phyloP scores from a whole-genome alignment of 2,329 filamentous ascomycete species.

The Fusarium sp. region DNA sequence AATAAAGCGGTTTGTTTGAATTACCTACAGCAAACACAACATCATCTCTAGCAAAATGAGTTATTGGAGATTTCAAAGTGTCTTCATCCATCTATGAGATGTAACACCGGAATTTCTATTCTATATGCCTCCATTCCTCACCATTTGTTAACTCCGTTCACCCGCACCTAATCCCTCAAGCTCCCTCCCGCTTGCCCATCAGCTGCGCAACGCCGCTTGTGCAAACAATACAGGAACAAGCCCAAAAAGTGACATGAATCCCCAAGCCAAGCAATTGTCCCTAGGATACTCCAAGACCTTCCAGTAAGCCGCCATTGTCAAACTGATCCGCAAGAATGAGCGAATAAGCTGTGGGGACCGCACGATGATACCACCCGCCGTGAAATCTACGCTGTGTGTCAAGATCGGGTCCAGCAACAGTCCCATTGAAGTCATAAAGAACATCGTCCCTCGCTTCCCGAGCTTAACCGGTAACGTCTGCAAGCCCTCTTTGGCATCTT shows the following conservation, averaged over 20 bases:
- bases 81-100: neutral
- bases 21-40: no score
- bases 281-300: constrained; percentile 21
- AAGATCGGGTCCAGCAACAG: constrained; percentile 11
- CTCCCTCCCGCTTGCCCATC: neutral
- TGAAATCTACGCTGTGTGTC: constrained; percentile 14
- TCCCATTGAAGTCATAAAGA: constrained; percentile 1
- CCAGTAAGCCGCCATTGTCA: constrained; percentile 27
- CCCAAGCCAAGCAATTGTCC: constrained; percentile 26
- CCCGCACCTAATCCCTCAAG: neutral
- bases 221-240: constrained; percentile 22
- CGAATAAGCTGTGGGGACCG: neutral
- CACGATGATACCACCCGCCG: neutral
- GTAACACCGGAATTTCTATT: neutral
- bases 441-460: constrained; percentile 22
- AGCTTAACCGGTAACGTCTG: constrained; percentile 27
- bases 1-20: no score
- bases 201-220: constrained; percentile 10
- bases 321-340: constrained; percentile 2
- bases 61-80: neutral
- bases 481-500: constrained; percentile 21
- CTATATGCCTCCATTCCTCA: neutral
- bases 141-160: no score
- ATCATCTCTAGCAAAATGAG: neutral
- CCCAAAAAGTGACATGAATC: constrained; percentile 21